Conservation (phyloP, 2,329 filamentous ascomycete species). For the Ceratocystis diversiconidia region DNA sequence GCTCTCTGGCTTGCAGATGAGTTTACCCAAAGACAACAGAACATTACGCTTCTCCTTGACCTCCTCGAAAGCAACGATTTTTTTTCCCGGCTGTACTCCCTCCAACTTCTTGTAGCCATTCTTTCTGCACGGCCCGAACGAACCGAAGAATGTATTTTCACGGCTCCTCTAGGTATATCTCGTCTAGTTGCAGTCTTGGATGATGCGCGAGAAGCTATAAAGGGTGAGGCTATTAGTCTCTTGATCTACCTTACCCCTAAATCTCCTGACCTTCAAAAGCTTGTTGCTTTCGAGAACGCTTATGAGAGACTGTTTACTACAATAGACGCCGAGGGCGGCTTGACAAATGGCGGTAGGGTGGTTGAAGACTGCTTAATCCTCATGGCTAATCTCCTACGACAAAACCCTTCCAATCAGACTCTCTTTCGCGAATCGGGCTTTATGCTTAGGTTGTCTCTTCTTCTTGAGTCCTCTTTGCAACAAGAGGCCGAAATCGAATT, state of each 20-base stretch:
- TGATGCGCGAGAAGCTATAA: slow-evolving; percentile 71
- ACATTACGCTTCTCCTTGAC: slow-evolving; percentile 78
- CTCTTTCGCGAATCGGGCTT: slow-evolving; percentile 85
- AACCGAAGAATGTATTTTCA: slow-evolving; percentile 87
- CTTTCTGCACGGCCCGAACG: slow-evolving; percentile 73
- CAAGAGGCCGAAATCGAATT: slow-evolving; percentile 39
- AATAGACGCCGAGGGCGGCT: slow-evolving; percentile 65
- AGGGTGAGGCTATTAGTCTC: slow-evolving; percentile 76
- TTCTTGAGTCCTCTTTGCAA: slow-evolving; percentile 47
- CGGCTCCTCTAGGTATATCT: slow-evolving; percentile 74
- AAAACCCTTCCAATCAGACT: slow-evolving; percentile 85
- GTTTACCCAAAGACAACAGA: slow-evolving; percentile 95
- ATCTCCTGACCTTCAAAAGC: slow-evolving; percentile 79
- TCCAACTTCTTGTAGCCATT: slow-evolving; percentile 81
- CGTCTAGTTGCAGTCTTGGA: slow-evolving; percentile 72
- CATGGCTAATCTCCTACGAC: slow-evolving; percentile 71
- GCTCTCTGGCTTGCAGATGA: slow-evolving; percentile 92
- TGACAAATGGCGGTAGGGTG: slow-evolving; percentile 68
- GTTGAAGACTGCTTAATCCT: slow-evolving; percentile 90
- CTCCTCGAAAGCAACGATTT: slow-evolving; percentile 80
- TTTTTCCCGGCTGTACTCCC: slow-evolving; percentile 76
- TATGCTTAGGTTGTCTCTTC: slow-evolving; percentile 53
- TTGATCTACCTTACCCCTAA: slow-evolving; percentile 77
- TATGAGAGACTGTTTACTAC: slow-evolving; percentile 78
- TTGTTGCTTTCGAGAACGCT: slow-evolving; percentile 88